These are phyloP conservation scores for Skeletonema grethae DNA, from an alignment of 108 stramenopile species.

Conservation along the genomic window DNA sequence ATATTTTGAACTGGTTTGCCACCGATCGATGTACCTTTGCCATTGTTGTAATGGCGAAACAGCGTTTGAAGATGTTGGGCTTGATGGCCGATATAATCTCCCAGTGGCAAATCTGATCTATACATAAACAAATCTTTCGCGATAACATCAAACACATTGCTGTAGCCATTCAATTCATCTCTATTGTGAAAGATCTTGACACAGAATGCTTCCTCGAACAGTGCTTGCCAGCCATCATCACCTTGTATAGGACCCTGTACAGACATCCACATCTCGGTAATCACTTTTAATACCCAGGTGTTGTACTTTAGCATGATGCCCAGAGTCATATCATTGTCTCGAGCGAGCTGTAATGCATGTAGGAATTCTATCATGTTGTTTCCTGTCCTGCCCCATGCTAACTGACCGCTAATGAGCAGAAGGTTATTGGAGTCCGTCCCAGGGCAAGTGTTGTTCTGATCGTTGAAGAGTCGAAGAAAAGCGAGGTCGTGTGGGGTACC, in stretches of 20 bases:
- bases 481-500: neutral
- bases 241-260: neutral
- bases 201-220: neutral
- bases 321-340: neutral
- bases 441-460: neutral
- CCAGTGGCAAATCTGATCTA: neutral
- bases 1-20: conserved; percentile 1
- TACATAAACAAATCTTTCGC: neutral
- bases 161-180: conserved; percentile 1
- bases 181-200: neutral
- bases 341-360: neutral
- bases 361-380: neutral
- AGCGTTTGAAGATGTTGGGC: neutral
- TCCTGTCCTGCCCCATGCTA: neutral
- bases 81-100: neutral
- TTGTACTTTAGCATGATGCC: neutral
- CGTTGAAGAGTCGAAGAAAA: neutral
- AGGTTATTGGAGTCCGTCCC: neutral
- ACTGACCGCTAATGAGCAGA: neutral
- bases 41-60: neutral
- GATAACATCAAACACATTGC: neutral
- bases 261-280: neutral
- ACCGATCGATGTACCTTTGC: neutral
- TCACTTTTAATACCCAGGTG: neutral
- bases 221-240: neutral